Evolutionary conservation across 73 alveolate species (phyloP), one percentile per base, ranked within the genome.

Genomic region (Paramecium primaurelia): DNA sequence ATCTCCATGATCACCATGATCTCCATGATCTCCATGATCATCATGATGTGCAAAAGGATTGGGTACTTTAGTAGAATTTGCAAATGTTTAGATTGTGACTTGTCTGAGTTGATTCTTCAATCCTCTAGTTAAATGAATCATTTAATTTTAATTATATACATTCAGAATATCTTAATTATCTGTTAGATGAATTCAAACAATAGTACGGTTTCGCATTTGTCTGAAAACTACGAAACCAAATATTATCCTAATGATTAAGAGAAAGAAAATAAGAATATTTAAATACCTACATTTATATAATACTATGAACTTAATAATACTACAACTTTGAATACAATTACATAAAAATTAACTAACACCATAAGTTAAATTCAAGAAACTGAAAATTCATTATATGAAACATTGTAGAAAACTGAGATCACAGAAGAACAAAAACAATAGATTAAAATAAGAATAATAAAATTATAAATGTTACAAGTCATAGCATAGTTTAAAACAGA

Each of bases 21-120:
- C 45, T 6, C 32, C 91, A 11, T 80, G 71, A 26, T 47, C 58
- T 38, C 58, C 91, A 25, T 80, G 91, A 80, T 80, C 75, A 14
- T 80, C 91, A 36, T 80, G 91, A 40, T 47, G 77, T 6, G 26
- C 91, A 80, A 45, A 49, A 18, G 71, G 91, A 80, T 80, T 49
- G 51, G 71, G 91, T 7, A 73, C 87, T 38, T 38, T 73, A 14
- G 87, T 73, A 73, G 84, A 12, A 64, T 64, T 64, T 2, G 84
- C 84, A 64, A 64, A 64, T 28, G 51, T 64, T 34, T 64, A 51
- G 16, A 64, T 64, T 64, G 84, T 64, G 49, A 64, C 51, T 34
- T 32, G 45, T 28, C 84, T 28, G 4, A 64, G 84, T 34, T 32
- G 84, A 32, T 64, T 64, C 42, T 64, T 28, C 51, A 64, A 14